A percentile compares a stretch with the other conserved stretches of the same genome.
phyloP scores from a whole-genome alignment of 225 moss, liverwort and hornwort species.

The Straminergon stramineum region DNA sequence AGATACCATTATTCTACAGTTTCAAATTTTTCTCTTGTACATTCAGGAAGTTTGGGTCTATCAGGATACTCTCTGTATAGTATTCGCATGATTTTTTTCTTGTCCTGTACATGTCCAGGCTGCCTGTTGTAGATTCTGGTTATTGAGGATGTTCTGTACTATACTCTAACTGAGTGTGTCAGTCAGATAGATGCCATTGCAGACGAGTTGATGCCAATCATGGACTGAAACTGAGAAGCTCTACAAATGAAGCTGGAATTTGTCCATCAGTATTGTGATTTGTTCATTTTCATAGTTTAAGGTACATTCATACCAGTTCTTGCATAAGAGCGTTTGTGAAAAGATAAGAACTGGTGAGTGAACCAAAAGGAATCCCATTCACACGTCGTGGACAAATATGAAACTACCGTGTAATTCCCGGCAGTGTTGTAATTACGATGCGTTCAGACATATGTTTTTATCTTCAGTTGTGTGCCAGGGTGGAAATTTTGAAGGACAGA shows the following conservation, averaged over 20 bases:
- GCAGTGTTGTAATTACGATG: no score
- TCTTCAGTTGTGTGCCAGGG: no score
- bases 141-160: not conserved
- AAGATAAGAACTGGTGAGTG: no score
- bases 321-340: no score
- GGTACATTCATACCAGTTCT: no score
- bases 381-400: no score
- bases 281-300: not conserved
- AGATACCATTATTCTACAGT: not conserved
- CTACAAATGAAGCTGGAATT: not conserved
- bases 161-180: not conserved
- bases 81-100: slow-evolving; percentile 4
- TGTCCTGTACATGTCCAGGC: not conserved
- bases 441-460: no score
- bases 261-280: not conserved
- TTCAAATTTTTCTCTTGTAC: not conserved
- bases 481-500: no score
- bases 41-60: not conserved
- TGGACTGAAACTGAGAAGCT: not conserved
- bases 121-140: slow-evolving; percentile 6
- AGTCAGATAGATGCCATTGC: not conserved
- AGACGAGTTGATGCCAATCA: slow-evolving; percentile 6
- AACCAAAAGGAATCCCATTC: no score
- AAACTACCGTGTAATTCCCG: no score
- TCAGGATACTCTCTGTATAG: slow-evolving; percentile 10